Evolutionary conservation across 495 filamentous ascomycete genomes (phyloP).

Genomic region (Polyplosphaeria fusca): DNA sequence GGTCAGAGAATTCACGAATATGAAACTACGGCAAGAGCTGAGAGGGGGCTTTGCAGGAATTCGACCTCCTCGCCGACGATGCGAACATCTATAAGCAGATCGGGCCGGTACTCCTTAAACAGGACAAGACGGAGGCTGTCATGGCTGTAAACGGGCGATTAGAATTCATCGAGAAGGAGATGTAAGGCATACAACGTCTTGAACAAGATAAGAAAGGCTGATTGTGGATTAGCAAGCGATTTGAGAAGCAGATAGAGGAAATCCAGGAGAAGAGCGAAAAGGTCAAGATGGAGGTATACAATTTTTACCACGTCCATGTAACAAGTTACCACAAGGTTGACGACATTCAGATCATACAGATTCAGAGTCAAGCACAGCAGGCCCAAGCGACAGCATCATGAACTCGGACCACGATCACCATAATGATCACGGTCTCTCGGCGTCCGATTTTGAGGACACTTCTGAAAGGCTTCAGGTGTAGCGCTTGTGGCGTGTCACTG

Average conservation of each 20-base stretch:
- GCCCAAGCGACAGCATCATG: slow-evolving; percentile 15
- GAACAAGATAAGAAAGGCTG: slow-evolving; percentile 8
- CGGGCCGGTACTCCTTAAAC: slow-evolving; percentile 89
- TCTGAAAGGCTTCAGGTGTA: no score
- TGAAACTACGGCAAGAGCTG: neutral
- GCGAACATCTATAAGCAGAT: slow-evolving; percentile 93
- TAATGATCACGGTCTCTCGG: no score
- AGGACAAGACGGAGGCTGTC: slow-evolving; percentile 81
- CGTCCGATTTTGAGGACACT: no score
- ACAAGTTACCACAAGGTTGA: neutral
- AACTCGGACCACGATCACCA: no score
- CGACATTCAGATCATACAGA: slow-evolving; percentile 37
- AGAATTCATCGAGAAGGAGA: slow-evolving; percentile 90
- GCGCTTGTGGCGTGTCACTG: no score
- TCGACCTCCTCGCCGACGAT: slow-evolving; percentile 68
- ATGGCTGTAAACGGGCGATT: slow-evolving; percentile 86
- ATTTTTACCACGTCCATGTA: neutral
- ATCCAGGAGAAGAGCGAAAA: slow-evolving; percentile 78
- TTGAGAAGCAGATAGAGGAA: slow-evolving; percentile 76
- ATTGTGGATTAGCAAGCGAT: slow-evolving; percentile 60
- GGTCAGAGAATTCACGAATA: slow-evolving; percentile 40
- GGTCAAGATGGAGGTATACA: slow-evolving; percentile 66
- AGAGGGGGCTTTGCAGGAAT: slow-evolving; percentile 58
- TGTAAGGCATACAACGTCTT: slow-evolving; percentile 55
- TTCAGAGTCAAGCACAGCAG: slow-evolving; percentile 34